Evolutionary conservation across 441 rosid genomes (phyloP).

Genomic region (Eruca vesicaria): DNA sequence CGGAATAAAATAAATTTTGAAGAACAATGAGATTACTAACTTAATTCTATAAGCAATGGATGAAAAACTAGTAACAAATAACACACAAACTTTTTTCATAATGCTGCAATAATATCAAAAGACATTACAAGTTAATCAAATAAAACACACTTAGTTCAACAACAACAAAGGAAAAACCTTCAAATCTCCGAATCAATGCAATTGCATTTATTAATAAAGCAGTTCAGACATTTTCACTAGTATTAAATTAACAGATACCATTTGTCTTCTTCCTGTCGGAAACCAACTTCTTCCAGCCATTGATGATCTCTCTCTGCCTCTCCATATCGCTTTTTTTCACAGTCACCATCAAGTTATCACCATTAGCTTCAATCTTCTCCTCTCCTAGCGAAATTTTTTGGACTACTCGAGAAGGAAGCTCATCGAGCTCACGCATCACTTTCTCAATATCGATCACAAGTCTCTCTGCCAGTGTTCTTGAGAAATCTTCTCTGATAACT

Average conservation of each 20-base stretch:
- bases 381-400: constrained; percentile 39
- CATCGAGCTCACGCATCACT: constrained; percentile 75
- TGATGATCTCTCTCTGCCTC: constrained; percentile 63
- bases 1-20: not conserved
- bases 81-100: not conserved
- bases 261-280: constrained; percentile 45
- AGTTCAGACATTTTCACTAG: not conserved
- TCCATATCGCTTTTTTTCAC: constrained; percentile 61
- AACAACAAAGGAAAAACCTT: not conserved
- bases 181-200: constrained; percentile 20
- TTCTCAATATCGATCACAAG: constrained; percentile 69
- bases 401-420: constrained; percentile 47
- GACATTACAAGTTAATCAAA: constrained; percentile 4
- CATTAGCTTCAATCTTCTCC: constrained; percentile 38
- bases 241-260: constrained; percentile 29
- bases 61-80: not conserved
- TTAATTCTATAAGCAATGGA: not conserved
- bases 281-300: constrained; percentile 75
- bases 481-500: constrained; percentile 84
- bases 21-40: no score
- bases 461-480: constrained; percentile 80
- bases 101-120: constrained; percentile 10
- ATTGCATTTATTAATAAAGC: constrained; percentile 21
- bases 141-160: constrained; percentile 12
- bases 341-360: constrained; percentile 21